Evolutionary conservation across 345 rosid species (phyloP).

Genomic region (Noccaea bulbosa): DNA sequence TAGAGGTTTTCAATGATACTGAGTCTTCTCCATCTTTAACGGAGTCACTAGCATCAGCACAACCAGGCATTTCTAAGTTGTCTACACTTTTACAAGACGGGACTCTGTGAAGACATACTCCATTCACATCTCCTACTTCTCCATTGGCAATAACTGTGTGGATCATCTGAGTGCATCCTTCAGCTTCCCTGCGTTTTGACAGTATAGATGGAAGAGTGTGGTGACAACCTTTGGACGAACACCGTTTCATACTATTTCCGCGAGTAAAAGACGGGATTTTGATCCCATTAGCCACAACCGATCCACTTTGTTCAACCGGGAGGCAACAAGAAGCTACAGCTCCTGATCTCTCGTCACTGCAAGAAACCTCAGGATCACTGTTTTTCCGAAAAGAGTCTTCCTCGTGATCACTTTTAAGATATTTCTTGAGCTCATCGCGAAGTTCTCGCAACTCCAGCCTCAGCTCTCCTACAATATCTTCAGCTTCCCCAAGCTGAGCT

Average conservation of each 20-base stretch:
- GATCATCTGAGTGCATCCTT: constrained; percentile 65
- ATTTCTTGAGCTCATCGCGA: constrained; percentile 64
- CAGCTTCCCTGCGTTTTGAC: constrained; percentile 66
- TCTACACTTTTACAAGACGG: constrained; percentile 23
- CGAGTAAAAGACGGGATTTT: constrained; percentile 43
- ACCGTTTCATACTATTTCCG: constrained; percentile 42
- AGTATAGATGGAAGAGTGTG: constrained; percentile 70
- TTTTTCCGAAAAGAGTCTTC: constrained; percentile 10
- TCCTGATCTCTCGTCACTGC: constrained; percentile 41
- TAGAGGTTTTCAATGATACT: constrained; percentile 34
- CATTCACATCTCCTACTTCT: constrained; percentile 17
- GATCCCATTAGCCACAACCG: constrained; percentile 40
- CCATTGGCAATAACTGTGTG: constrained; percentile 50
- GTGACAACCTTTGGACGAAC: constrained; percentile 54
- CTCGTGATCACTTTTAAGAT: constrained; percentile 21
- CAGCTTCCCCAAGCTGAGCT: constrained; percentile 89
- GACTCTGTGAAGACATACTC: constrained; percentile 4
- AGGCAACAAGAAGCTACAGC: constrained; percentile 44
- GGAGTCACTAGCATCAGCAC: constrained; percentile 31
- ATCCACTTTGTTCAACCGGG: constrained; percentile 43
- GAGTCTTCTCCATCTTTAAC: constrained; percentile 14
- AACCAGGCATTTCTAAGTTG: constrained; percentile 25
- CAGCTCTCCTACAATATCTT: constrained; percentile 82
- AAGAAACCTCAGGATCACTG: constrained; percentile 38
- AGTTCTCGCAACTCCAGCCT: constrained; percentile 69